Evolutionary conservation across 352 stramenopile genomes (phyloP).

Genomic region (Phytophthora citrophthora): DNA sequence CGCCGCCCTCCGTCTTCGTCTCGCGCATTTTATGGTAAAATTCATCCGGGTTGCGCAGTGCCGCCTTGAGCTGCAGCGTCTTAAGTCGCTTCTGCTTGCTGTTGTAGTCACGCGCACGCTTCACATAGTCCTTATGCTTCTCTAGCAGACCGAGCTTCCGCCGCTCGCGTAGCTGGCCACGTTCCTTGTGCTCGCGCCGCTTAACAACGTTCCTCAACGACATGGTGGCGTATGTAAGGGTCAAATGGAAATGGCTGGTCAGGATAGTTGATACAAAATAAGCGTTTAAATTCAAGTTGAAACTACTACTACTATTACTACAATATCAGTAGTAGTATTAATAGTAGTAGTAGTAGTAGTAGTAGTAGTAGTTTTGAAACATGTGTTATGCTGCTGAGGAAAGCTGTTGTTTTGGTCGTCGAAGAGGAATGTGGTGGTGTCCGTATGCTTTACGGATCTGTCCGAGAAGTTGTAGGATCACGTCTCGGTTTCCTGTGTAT

Average conservation of each 20-base stretch:
- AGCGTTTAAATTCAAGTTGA: too few relatives aligned
- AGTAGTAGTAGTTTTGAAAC: too few relatives aligned
- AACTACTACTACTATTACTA: too few relatives aligned
- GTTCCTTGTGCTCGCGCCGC: slow-evolving; percentile 98
- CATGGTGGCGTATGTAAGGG: slow-evolving; percentile 8
- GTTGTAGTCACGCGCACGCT: slow-evolving; percentile 96
- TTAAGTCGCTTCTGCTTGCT: slow-evolving; percentile 93
- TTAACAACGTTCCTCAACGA: slow-evolving; percentile 99
- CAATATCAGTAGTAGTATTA: too few relatives aligned
- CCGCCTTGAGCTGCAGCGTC: slow-evolving; percentile 91
- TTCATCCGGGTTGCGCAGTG: slow-evolving; percentile 98
- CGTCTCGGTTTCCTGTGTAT: slow-evolving; percentile 35
- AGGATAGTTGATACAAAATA: too few relatives aligned
- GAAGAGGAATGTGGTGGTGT: slow-evolving; percentile 26
- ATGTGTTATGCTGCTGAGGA: slow-evolving; percentile 14
- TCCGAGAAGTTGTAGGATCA: slow-evolving; percentile 49
- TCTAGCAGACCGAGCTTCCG: slow-evolving; percentile 96
- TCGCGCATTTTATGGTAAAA: slow-evolving; percentile 99
- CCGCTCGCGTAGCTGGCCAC: slow-evolving; percentile 92
- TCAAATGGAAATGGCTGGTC: slow-evolving; percentile 20
- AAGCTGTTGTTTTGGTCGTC: slow-evolving; percentile 3
- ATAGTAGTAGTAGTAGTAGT: too few relatives aligned
- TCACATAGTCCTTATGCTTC: slow-evolving; percentile 99
- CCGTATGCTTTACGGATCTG: slow-evolving; percentile 58
- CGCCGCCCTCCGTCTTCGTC: slow-evolving; percentile 72